phyloP scores from a whole-genome alignment of 805 yeast genomes.

The Komagataella mondaviorum region DNA sequence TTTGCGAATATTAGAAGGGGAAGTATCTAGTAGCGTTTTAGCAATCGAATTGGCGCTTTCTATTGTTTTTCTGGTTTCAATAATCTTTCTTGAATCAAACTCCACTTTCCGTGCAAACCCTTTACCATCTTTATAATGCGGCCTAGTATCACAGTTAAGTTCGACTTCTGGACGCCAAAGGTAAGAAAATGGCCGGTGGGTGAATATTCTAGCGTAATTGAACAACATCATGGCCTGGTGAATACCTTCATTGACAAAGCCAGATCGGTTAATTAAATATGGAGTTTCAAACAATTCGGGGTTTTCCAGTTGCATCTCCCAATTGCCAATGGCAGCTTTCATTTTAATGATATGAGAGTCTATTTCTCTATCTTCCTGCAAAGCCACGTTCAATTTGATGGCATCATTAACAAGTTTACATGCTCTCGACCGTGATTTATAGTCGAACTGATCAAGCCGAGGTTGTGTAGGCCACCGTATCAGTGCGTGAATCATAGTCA shows the following conservation, averaged over 20 bases:
- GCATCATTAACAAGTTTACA: conserved; percentile 36
- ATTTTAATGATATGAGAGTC: conserved; percentile 22
- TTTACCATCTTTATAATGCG: neutral
- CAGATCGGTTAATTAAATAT: conserved; percentile 25
- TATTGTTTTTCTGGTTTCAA: conserved; percentile 39
- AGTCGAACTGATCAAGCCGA: conserved; percentile 25
- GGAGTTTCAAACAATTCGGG: conserved; percentile 29
- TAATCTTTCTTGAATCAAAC: conserved; percentile 28
- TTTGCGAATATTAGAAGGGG: conserved; percentile 24
- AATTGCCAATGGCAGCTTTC: conserved; percentile 32
- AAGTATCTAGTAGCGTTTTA: conserved; percentile 30
- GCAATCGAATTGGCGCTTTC: conserved; percentile 39
- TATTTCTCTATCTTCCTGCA: conserved; percentile 24
- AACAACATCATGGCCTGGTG: conserved; percentile 34
- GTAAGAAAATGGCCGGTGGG: conserved; percentile 39
- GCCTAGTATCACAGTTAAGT: conserved; percentile 14
- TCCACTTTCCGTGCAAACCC: conserved; percentile 14
- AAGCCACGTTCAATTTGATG: conserved; percentile 30
- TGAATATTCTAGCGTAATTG: conserved; percentile 39
- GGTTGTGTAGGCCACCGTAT: conserved; percentile 26
- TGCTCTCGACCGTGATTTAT: conserved; percentile 29
- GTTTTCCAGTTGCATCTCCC: conserved; percentile 32
- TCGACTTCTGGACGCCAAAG: conserved; percentile 28
- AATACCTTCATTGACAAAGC: conserved; percentile 37
- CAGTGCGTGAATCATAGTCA: conserved; percentile 22